These are phyloP conservation scores for Leccinum subtestaceum DNA, from an alignment of 768 basidiomycete species.

Conservation along the genomic window DNA sequence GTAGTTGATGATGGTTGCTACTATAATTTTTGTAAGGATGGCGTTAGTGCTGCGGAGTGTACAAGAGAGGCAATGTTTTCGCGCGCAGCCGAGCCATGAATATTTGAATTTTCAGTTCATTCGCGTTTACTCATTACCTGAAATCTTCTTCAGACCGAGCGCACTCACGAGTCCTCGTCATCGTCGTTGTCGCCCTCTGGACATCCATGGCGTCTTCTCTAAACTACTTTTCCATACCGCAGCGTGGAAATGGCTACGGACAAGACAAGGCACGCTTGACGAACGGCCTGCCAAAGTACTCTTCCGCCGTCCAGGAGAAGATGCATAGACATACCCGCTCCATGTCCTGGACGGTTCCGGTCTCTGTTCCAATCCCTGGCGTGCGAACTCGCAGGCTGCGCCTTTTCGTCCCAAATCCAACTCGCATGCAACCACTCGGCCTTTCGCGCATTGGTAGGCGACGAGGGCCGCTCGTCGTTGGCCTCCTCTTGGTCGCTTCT, in stretches of 20 bases:
- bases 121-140: slow-evolving; percentile 4
- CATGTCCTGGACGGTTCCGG: slow-evolving; percentile 56
- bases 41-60: slow-evolving; percentile 23
- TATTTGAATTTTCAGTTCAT: slow-evolving; percentile 18
- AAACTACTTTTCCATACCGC: slow-evolving; percentile 46
- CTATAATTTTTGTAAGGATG: background rate
- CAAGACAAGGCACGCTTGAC: slow-evolving; percentile 41
- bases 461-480: slow-evolving; percentile 53
- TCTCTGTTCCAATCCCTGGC: slow-evolving; percentile 61
- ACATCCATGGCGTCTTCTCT: slow-evolving; percentile 43
- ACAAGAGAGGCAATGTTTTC: slow-evolving; percentile 28
- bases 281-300: slow-evolving; percentile 46
- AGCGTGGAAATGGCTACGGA: slow-evolving; percentile 43
- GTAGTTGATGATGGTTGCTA: slow-evolving; percentile 5
- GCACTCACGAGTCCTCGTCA: slow-evolving; percentile 18
- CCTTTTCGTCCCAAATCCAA: slow-evolving; percentile 58
- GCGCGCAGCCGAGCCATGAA: slow-evolving; percentile 6
- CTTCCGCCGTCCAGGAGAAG: slow-evolving; percentile 67
- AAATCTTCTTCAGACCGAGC: slow-evolving; percentile 16
- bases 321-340: slow-evolving; percentile 44
- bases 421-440: slow-evolving; percentile 55
- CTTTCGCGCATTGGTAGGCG: slow-evolving; percentile 57
- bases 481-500: slow-evolving; percentile 43
- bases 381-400: slow-evolving; percentile 53
- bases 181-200: slow-evolving; percentile 14